These are phyloP conservation scores for Schizophyllum amplum DNA, from an alignment of 1,284 basidiomycete genomes.

Conservation along the genomic window DNA sequence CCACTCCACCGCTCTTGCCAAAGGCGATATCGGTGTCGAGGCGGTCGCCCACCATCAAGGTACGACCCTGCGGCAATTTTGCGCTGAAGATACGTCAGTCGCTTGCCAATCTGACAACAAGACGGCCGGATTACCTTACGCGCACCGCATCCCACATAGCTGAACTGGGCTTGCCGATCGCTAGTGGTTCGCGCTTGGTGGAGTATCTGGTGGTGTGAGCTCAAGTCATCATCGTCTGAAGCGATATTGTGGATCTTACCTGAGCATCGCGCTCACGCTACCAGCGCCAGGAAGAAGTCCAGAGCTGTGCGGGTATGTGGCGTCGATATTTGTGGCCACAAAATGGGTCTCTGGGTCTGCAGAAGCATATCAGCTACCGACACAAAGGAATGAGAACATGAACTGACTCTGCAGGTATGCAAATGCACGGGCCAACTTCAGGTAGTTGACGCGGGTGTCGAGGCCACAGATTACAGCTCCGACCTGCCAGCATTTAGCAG, in stretches of 20 bases:
- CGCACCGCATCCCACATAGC: slow-evolving; percentile 95
- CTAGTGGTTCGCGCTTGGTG: slow-evolving; percentile 56
- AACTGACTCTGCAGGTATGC: slow-evolving; percentile 70
- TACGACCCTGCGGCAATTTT: slow-evolving; percentile 43
- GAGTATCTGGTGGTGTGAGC: neutral
- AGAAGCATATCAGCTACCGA: too few species aligned
- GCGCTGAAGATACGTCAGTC: neutral
- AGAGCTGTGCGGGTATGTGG: slow-evolving; percentile 76
- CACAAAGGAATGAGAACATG: too few species aligned
- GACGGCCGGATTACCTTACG: slow-evolving; percentile 76
- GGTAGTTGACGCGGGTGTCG: slow-evolving; percentile 79
- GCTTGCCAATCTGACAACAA: neutral
- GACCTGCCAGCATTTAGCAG: slow-evolving; percentile 54
- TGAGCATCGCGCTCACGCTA: slow-evolving; percentile 75
- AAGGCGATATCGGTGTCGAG: slow-evolving; percentile 94
- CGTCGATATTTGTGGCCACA: slow-evolving; percentile 90
- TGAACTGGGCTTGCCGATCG: slow-evolving; percentile 87
- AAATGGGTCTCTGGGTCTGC: slow-evolving; percentile 74
- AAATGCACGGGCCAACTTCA: slow-evolving; percentile 90
- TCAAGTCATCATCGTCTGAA: too few species aligned
- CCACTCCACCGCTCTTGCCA: slow-evolving; percentile 77
- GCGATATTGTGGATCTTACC: too few species aligned
- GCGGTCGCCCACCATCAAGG: slow-evolving; percentile 95
- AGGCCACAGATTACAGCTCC: slow-evolving; percentile 90
- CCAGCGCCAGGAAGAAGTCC: slow-evolving; percentile 88